phyloP scores from a whole-genome alignment of 2,329 filamentous ascomycete species.

The Fusarium tuaranense region DNA sequence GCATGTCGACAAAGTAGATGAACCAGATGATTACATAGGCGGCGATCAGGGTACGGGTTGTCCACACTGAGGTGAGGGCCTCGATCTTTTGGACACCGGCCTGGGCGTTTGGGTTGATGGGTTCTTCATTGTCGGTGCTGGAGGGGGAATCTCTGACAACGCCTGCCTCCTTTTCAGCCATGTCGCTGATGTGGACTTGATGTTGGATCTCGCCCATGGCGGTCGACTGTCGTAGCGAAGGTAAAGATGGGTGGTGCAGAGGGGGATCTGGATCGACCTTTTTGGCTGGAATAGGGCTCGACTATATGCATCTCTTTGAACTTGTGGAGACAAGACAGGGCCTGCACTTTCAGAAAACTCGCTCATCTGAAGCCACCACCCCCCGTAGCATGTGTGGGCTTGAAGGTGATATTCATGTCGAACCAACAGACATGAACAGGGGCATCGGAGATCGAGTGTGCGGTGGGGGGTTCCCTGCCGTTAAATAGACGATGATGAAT shows the following conservation, averaged over 20 bases:
- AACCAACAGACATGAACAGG: background rate
- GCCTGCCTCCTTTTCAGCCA: background rate
- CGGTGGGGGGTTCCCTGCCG: background rate
- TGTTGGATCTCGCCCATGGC: background rate
- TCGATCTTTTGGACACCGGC: constrained; percentile 2
- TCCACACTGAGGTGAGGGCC: background rate
- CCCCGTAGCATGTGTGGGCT: background rate
- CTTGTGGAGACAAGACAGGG: background rate
- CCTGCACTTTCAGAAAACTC: background rate
- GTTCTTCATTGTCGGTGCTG: background rate
- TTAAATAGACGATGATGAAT: background rate
- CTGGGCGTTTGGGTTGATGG: background rate
- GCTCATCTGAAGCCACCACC: background rate
- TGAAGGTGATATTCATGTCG: background rate
- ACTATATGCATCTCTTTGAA: background rate
- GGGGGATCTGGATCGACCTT: background rate
- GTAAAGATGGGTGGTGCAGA: background rate
- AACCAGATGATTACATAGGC: constrained; percentile 6
- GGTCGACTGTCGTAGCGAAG: background rate
- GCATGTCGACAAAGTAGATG: constrained; percentile 17
- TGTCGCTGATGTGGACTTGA: background rate
- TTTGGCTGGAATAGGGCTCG: background rate
- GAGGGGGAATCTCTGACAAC: background rate
- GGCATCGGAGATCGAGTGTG: background rate
- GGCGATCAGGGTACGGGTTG: background rate